Conservation (phyloP, 169 alveolate genomes). For the Miamiensis avidus region DNA sequence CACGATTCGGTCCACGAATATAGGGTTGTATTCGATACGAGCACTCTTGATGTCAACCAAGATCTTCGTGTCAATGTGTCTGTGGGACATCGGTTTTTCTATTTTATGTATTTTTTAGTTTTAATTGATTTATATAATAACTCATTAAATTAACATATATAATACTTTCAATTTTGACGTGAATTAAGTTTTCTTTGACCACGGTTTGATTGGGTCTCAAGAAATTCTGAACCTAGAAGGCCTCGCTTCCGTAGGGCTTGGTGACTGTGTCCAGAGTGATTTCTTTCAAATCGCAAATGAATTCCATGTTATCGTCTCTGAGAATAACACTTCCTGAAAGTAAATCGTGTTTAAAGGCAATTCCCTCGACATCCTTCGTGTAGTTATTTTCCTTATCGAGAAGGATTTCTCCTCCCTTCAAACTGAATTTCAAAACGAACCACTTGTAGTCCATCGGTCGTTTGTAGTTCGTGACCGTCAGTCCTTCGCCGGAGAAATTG, state of each 20-base stretch:
- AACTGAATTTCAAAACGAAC: conserved; percentile 15
- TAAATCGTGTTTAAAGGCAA: not conserved
- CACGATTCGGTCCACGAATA: conserved; percentile 14
- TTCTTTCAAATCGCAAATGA: not conserved
- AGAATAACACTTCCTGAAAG: conserved; percentile 10
- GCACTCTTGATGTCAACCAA: conserved; percentile 4
- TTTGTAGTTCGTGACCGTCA: not conserved
- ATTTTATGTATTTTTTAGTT: no score
- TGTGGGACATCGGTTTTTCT: conserved; percentile 7
- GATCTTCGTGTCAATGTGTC: conserved; percentile 8
- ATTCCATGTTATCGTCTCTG: conserved; percentile 15
- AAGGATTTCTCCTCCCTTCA: not conserved
- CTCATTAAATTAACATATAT: no score
- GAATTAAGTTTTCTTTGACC: not conserved
- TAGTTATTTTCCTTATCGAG: no score
- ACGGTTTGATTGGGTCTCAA: not conserved
- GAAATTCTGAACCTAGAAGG: not conserved
- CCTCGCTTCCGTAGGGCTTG: conserved; percentile 1
- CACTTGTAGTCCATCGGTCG: not conserved
- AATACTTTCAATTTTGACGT: not conserved
- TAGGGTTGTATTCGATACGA: conserved; percentile 28
- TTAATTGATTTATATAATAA: no score
- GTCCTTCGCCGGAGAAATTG: conserved; percentile 6
- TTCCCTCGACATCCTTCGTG: conserved; percentile 1
- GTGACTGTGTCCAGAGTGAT: conserved; percentile 12